Conservation (phyloP, 2,329 filamentous ascomycete genomes). For the Colletotrichum destructivum region DNA sequence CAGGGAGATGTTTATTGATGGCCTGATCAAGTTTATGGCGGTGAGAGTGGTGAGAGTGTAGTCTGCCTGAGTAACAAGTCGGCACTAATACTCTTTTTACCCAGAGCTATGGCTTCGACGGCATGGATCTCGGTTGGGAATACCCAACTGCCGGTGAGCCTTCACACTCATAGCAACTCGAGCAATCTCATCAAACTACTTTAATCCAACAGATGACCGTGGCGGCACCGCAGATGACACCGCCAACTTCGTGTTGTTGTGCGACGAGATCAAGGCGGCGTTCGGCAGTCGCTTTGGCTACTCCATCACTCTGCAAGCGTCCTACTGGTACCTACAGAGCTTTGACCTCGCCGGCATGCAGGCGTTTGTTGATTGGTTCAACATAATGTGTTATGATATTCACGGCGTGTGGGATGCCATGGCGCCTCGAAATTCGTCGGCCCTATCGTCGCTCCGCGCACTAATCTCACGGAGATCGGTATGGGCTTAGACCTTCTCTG, state of each 20-base stretch:
- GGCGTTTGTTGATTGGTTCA: constrained; percentile 56
- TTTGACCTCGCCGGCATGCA: constrained; percentile 47
- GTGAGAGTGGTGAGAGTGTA: constrained; percentile 50
- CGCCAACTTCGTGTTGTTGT: constrained; percentile 49
- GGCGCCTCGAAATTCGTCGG: constrained; percentile 37
- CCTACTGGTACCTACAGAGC: constrained; percentile 49
- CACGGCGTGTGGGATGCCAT: constrained; percentile 49
- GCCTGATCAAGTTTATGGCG: constrained; percentile 56
- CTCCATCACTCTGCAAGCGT: constrained; percentile 47
- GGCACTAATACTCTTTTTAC: constrained; percentile 54
- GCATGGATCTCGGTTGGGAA: constrained; percentile 64
- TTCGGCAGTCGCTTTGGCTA: constrained; percentile 37
- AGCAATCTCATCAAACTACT: constrained; percentile 44
- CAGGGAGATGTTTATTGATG: constrained; percentile 53
- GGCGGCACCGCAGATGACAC: constrained; percentile 54
- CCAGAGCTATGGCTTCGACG: constrained; percentile 58
- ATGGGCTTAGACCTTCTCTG: constrained; percentile 61
- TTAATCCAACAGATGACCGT: constrained; percentile 47
- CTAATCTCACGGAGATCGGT: constrained; percentile 62
- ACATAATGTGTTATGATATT: constrained; percentile 47
- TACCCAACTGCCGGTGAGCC: constrained; percentile 46
- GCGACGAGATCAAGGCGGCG: constrained; percentile 12
- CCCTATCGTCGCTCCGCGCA: neutral
- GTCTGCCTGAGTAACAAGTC: constrained; percentile 29
- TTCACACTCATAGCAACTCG: neutral